A percentile compares a stretch with the other conserved stretches of the same genome.
Evolutionary conservation across 805 yeast genomes (phyloP).

Genomic region (Scheffersomyces spartinae): DNA sequence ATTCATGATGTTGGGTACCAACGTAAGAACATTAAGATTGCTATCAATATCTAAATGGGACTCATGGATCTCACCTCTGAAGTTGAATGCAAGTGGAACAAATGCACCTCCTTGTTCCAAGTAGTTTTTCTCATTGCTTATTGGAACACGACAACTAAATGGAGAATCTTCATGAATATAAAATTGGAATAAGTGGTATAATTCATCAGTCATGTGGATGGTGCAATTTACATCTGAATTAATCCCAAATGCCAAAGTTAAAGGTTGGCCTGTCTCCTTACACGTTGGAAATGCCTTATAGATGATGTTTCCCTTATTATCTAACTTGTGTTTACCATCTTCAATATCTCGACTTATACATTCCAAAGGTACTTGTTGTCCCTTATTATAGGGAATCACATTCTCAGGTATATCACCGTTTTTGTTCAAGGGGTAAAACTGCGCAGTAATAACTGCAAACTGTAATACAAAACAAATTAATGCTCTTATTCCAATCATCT

Average conservation of each 20-base stretch:
- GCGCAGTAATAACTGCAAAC: constrained; percentile 8
- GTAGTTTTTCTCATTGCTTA: constrained; percentile 30
- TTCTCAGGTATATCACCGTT: constrained; percentile 25
- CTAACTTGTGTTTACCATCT: constrained; percentile 66
- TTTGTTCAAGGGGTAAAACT: constrained; percentile 25
- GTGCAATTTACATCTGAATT: constrained; percentile 50
- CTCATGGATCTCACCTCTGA: constrained; percentile 57
- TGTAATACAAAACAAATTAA: background rate
- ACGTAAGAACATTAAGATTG: constrained; percentile 39
- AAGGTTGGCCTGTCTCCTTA: constrained; percentile 51
- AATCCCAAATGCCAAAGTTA: constrained; percentile 40
- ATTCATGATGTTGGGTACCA: constrained; percentile 24
- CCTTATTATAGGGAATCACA: constrained; percentile 23
- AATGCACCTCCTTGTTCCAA: constrained; percentile 33
- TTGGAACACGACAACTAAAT: constrained; percentile 53
- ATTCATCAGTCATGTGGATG: constrained; percentile 46
- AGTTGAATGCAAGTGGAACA: constrained; percentile 50
- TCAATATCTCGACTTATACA: constrained; percentile 64
- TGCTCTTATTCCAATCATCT: background rate
- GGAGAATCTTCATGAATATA: constrained; percentile 74
- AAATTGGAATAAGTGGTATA: constrained; percentile 62
- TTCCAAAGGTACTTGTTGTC: constrained; percentile 36
- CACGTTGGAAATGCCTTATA: constrained; percentile 52
- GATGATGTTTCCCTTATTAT: constrained; percentile 44
- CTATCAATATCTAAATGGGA: constrained; percentile 61